Conservation (phyloP, 2,329 filamentous ascomycete species). For the Aspergillus transmontanensis region DNA sequence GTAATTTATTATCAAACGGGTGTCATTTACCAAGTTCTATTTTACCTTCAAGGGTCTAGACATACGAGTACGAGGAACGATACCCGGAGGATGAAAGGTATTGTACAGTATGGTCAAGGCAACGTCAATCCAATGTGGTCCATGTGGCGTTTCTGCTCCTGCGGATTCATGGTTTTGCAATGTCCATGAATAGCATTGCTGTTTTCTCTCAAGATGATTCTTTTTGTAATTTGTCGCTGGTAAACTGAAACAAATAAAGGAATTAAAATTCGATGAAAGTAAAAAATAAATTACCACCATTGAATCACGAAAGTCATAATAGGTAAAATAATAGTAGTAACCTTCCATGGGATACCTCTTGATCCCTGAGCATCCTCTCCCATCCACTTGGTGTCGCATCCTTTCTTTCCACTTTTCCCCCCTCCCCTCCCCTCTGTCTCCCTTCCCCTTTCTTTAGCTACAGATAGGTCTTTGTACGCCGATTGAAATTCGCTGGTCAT, state of each 20-base stretch:
- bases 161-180: neutral
- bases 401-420: neutral
- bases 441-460: conserved; percentile 9
- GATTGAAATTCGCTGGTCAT: neutral
- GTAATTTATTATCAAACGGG: neutral
- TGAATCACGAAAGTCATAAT: neutral
- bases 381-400: conserved; percentile 2
- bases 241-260: neutral
- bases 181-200: neutral
- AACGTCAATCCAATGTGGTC: neutral
- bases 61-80: conserved; percentile 1
- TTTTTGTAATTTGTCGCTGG: neutral
- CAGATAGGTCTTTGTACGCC: neutral
- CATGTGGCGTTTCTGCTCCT: conserved; percentile 1
- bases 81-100: neutral
- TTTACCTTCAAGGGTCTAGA: neutral
- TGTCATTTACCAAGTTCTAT: neutral
- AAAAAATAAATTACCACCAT: conserved; percentile 1
- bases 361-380: neutral
- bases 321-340: neutral
- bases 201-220: neutral
- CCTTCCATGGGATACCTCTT: neutral
- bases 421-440: conserved; percentile 3
- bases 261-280: neutral
- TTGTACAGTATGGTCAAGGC: neutral